Evolutionary conservation across 1,284 basidiomycete genomes (phyloP), one percentile per base, ranked within the genome.

Genomic region (Omphalotus olearius): DNA sequence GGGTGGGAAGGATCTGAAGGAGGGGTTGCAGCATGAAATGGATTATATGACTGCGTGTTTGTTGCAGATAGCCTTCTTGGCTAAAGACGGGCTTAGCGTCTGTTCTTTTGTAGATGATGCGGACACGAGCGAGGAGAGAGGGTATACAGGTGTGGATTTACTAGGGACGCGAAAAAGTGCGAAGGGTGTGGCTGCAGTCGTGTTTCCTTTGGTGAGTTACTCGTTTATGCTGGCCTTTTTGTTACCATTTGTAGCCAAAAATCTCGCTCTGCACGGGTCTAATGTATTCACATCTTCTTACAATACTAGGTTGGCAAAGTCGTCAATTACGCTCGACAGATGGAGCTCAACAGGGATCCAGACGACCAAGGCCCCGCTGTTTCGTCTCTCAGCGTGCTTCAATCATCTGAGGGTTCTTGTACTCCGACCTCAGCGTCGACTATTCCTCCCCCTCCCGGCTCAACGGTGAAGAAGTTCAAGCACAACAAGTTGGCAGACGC

Each of bases 261-360:
- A 45, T 38, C 30, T 33, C 2, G 2, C 7, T 33, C 13, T 33
- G 30, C 30, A 10, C 30, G 30, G 30, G 13, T 9, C 30, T 33
- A 7, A 33, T 33, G 7, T 10, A 2, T 41, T 53, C 26, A 47
- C 46, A 23, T 23, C 23, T 23, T 23, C n/a, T 23, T 23, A 23
- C 50, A 50, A 10, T 54, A 11, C 35, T 26, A 82, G 76, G 72
- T 88, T n/a, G 82, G 83, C 25, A 85, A 85, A 66, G 75, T 85
- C 68, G 76, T 87, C 44, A 82, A 79, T 55, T 65, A 79, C 10
- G 83, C 83, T n/a, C 72, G 82, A 6, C 71, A 72, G 55, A 79
- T 87, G 72, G 83, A 82, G 0, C 70, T 88, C 9, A 72, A 73
- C 11, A 68, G 69, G 28, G 85, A 88, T 59, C 82, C 82, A 0